Percentiles rank a stretch among this genome's conserved stretches.
phyloP scores from a whole-genome alignment of 2,329 filamentous ascomycete genomes.

The Phialocephala subalpina region DNA sequence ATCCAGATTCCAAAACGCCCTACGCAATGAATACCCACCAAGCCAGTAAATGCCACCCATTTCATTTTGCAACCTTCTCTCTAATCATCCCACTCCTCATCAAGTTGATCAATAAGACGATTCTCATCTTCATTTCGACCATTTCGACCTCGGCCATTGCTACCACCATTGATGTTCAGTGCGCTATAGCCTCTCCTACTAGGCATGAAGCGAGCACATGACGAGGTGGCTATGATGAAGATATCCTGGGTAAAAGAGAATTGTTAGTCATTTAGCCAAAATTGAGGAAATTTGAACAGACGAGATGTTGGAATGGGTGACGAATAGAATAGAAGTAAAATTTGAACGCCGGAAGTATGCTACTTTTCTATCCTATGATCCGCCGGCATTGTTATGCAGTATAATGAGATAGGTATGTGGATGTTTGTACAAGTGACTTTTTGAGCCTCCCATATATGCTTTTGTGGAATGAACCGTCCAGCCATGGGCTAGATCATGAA shows the following conservation, averaged over 20 bases:
- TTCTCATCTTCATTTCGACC: conserved; percentile 79
- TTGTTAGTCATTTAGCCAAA: conserved; percentile 28
- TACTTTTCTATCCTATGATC: conserved; percentile 35
- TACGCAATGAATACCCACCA: not conserved
- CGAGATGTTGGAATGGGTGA: not conserved
- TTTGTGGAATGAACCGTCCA: conserved; percentile 11
- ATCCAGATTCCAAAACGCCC: conserved; percentile 5
- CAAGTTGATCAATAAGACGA: conserved; percentile 90
- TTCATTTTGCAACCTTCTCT: not conserved
- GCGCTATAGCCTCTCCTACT: conserved; percentile 72
- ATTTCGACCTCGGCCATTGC: conserved; percentile 45
- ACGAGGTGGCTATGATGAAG: conserved; percentile 73
- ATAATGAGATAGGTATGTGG: conserved; percentile 12
- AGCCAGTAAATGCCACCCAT: not conserved
- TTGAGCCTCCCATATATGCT: conserved; percentile 3
- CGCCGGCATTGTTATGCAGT: conserved; percentile 22
- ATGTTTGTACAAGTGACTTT: conserved; percentile 25
- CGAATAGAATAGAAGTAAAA: conserved; percentile 3
- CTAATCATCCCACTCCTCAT: conserved; percentile 94
- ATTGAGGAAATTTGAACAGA: not conserved
- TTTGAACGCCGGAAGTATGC: conserved; percentile 30
- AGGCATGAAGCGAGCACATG: conserved; percentile 72
- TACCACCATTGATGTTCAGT: conserved; percentile 62
- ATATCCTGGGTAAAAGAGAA: conserved; percentile 58
- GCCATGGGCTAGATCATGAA: conserved; percentile 34